Conservation (phyloP, 2,329 filamentous ascomycete species). For the Colletotrichum lentis region DNA sequence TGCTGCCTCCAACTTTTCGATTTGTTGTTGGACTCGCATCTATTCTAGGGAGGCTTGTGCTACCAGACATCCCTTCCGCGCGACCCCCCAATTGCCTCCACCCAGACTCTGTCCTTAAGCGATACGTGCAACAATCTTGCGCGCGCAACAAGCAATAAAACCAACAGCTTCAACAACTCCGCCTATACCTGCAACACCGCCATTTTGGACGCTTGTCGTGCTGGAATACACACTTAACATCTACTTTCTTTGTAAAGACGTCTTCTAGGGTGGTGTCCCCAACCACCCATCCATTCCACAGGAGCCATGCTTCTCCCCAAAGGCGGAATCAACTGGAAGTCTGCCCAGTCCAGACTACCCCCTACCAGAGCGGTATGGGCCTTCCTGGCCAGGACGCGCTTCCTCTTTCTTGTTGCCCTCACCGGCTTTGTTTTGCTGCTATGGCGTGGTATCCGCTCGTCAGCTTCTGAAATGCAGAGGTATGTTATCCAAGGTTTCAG, state of each 20-base stretch:
- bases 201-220: slow-evolving; percentile 21
- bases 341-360: slow-evolving; percentile 80
- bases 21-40: slow-evolving; percentile 1
- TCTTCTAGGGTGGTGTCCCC: slow-evolving; percentile 50
- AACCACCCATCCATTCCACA: slow-evolving; percentile 46
- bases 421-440: slow-evolving; percentile 77
- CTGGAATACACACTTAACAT: slow-evolving; percentile 3
- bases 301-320: slow-evolving; percentile 84
- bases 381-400: slow-evolving; percentile 78
- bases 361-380: slow-evolving; percentile 76
- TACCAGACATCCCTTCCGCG: slow-evolving; percentile 9
- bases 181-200: slow-evolving; percentile 1
- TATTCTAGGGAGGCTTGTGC: slow-evolving; percentile 21
- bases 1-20: neutral
- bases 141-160: slow-evolving; percentile 14
- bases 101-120: slow-evolving; percentile 13
- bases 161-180: neutral
- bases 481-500: slow-evolving; percentile 54
- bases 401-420: slow-evolving; percentile 77
- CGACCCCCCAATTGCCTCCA: slow-evolving; percentile 6
- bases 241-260: slow-evolving; percentile 28
- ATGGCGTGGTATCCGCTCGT: slow-evolving; percentile 85
- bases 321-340: slow-evolving; percentile 91
- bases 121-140: slow-evolving; percentile 1
- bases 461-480: slow-evolving; percentile 90